Conservation (phyloP, 495 filamentous ascomycete genomes). For the Aspergillus sclerotioniger region DNA sequence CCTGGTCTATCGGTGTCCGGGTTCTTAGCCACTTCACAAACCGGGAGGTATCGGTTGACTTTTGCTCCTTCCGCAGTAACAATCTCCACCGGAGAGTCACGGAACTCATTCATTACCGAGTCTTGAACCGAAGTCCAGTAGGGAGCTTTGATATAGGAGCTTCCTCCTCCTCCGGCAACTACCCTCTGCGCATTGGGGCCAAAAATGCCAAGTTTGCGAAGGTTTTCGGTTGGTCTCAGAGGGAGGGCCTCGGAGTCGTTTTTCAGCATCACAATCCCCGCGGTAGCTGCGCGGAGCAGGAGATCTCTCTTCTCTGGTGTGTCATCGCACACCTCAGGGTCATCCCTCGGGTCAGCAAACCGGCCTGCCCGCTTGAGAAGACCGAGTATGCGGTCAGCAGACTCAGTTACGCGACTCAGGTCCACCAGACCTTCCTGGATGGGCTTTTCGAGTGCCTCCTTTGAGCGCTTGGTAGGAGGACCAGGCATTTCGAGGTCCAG, state of each 20-base stretch:
- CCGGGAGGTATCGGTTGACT: too few species aligned
- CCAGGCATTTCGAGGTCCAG: not conserved
- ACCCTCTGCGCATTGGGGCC: constrained; percentile 2
- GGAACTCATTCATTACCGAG: not conserved
- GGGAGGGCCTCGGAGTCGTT: not conserved
- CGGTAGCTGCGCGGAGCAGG: not conserved
- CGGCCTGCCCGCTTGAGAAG: not conserved
- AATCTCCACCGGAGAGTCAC: too few species aligned
- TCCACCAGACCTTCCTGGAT: not conserved
- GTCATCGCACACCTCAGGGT: not conserved
- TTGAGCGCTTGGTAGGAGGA: not conserved
- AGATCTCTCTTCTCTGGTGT: not conserved
- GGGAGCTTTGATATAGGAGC: not conserved
- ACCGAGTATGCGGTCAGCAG: not conserved
- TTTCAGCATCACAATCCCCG: constrained; percentile 9
- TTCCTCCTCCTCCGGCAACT: not conserved
- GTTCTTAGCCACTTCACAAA: too few species aligned
- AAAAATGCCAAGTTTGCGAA: not conserved
- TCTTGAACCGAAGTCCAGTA: not conserved
- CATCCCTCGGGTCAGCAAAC: not conserved
- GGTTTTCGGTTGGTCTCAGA: not conserved
- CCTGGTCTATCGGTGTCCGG: too few species aligned
- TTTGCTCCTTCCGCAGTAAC: too few species aligned
- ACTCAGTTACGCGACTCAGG: not conserved
- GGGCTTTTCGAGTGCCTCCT: not conserved